Conservation (phyloP, 208 protist species). For the Trypanosoma scelopori region DNA sequence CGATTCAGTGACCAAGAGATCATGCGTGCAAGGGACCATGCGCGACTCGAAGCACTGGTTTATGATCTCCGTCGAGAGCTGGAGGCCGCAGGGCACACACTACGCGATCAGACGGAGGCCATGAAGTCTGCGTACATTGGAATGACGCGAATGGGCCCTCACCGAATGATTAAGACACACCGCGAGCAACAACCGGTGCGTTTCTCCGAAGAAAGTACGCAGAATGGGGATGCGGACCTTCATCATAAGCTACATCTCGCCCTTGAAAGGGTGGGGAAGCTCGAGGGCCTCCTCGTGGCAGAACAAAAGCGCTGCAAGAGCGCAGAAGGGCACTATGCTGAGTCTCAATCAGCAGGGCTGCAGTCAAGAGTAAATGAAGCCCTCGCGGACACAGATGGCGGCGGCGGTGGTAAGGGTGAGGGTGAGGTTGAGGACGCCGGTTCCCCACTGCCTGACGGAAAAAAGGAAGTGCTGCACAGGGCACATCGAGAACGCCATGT, state of each 20-base stretch:
- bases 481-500: neutral
- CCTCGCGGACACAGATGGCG: too few relatives aligned
- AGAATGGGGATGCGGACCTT: neutral
- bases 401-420: neutral
- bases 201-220: neutral
- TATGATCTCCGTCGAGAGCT: conserved; percentile 61
- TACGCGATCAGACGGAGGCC: conserved; percentile 59
- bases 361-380: neutral
- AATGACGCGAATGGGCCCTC: conserved; percentile 57
- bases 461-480: neutral
- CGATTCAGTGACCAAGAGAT: conserved; percentile 38
- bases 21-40: conserved; percentile 30
- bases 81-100: conserved; percentile 39
- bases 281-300: conserved; percentile 2
- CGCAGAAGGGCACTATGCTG: conserved; percentile 5
- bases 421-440: neutral
- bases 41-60: conserved; percentile 35
- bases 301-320: conserved; percentile 1
- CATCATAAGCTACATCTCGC: neutral
- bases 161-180: conserved; percentile 45
- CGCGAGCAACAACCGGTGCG: neutral
- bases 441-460: neutral
- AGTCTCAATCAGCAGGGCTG: neutral
- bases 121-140: conserved; percentile 40
- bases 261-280: neutral